A percentile compares a stretch with the other conserved stretches of the same genome.
Evolutionary conservation across 352 stramenopile genomes (phyloP).

Genomic region (Thraustochytrium sp.): DNA sequence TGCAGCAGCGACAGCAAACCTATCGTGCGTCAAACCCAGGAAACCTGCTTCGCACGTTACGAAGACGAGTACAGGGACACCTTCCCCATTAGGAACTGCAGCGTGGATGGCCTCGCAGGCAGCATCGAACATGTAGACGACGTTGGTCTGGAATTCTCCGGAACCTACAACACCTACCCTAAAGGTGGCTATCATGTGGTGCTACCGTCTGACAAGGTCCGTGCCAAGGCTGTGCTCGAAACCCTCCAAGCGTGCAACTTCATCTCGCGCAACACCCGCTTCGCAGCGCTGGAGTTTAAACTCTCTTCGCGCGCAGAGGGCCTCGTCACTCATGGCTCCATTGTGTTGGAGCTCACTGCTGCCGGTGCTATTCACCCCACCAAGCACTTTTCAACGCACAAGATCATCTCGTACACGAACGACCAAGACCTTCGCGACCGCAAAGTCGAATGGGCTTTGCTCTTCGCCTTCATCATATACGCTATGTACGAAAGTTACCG

Average conservation of each 20-base stretch:
- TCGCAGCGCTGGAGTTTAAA: constrained; percentile 30
- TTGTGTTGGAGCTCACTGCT: constrained; percentile 20
- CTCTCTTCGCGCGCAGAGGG: constrained; percentile 8
- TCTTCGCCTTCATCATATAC: neutral
- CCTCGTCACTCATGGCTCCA: neutral
- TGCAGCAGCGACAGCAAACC: neutral
- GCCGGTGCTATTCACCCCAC: neutral
- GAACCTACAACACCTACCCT: neutral
- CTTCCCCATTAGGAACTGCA: neutral
- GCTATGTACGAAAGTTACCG: too few species aligned
- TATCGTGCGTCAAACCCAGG: neutral
- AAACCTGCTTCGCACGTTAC: neutral
- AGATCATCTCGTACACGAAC: neutral
- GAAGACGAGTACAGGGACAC: too few species aligned
- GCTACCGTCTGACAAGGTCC: neutral
- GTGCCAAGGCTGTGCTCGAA: neutral
- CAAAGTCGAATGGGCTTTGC: neutral
- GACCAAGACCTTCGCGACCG: neutral
- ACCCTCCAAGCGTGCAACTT: constrained; percentile 13
- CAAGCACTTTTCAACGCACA: neutral
- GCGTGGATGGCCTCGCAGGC: neutral
- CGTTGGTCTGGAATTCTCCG: neutral
- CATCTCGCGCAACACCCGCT: constrained; percentile 27
- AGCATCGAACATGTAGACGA: too few species aligned
- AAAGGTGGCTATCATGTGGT: neutral